phyloP scores from a whole-genome alignment of 371 early-diverging fungal species.

The Lichtheimia hyalospora region DNA sequence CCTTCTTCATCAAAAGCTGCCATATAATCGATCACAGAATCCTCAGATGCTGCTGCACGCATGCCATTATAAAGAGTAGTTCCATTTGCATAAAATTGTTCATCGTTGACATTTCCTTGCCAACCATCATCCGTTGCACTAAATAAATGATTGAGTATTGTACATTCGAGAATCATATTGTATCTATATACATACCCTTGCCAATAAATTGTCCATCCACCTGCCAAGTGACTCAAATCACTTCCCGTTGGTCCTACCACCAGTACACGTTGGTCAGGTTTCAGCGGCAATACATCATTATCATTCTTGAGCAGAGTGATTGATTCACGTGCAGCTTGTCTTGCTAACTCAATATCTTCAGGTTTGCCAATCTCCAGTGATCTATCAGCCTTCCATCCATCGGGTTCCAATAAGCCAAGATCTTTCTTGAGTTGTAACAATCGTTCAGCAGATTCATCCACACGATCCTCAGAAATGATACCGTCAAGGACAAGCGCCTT shows the following conservation, averaged over 20 bases:
- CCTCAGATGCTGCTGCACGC: conserved; percentile 31
- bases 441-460: conserved; percentile 55
- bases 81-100: conserved; percentile 49
- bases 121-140: conserved; percentile 34
- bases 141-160: background rate
- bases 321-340: conserved; percentile 57
- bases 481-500: conserved; percentile 36
- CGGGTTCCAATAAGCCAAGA: conserved; percentile 55
- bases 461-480: conserved; percentile 27
- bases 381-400: conserved; percentile 39
- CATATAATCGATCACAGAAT: conserved; percentile 31
- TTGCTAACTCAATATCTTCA: conserved; percentile 46
- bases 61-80: conserved; percentile 49
- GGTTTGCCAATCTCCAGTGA: conserved; percentile 26
- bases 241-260: conserved; percentile 54
- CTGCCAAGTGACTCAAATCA: conserved; percentile 45
- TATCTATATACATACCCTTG: conserved; percentile 32
- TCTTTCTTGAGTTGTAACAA: conserved; percentile 60
- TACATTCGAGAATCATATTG: background rate
- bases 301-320: conserved; percentile 60
- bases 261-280: conserved; percentile 25
- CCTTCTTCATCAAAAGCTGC: conserved; percentile 28
- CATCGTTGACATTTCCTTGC: conserved; percentile 44
- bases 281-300: conserved; percentile 46
- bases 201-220: conserved; percentile 65